Conservation (phyloP, 2,329 filamentous ascomycete species). For the Teratosphaeria nubilosa region DNA sequence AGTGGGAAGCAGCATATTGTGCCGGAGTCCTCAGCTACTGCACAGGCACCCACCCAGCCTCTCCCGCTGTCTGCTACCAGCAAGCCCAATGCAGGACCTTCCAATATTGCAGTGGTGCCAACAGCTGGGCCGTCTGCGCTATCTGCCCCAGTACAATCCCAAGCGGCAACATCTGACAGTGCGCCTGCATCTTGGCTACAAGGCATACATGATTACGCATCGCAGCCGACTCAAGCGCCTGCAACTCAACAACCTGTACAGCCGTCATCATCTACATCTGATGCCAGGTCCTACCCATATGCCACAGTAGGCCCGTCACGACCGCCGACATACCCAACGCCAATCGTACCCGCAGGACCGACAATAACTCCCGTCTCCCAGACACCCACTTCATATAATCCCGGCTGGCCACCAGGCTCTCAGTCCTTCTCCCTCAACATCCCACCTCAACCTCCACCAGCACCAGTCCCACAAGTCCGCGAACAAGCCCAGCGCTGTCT, state of each 20-base stretch:
- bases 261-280: conserved; percentile 5
- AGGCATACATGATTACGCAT: conserved; percentile 36
- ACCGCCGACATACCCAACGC: background rate
- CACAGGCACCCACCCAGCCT: background rate
- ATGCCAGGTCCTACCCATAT: background rate
- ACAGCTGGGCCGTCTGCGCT: background rate
- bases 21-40: background rate
- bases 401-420: conserved; percentile 12
- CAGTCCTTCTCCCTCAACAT: conserved; percentile 6
- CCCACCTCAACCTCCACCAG: conserved; percentile 7
- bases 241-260: conserved; percentile 10
- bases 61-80: conserved; percentile 2
- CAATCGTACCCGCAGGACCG: background rate
- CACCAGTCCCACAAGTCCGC: conserved; percentile 14
- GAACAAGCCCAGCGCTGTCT: conserved; percentile 26
- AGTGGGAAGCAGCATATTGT: conserved; percentile 1
- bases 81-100: background rate
- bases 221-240: conserved; percentile 12
- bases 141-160: conserved; percentile 5
- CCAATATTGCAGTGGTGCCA: background rate
- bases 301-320: background rate
- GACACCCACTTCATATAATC: conserved; percentile 4
- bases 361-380: conserved; percentile 1
- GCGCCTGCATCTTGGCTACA: conserved; percentile 28
- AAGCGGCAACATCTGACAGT: conserved; percentile 10